Conservation (phyloP, 1,139 yeast genomes). For the Blastobotrys serpentis region DNA sequence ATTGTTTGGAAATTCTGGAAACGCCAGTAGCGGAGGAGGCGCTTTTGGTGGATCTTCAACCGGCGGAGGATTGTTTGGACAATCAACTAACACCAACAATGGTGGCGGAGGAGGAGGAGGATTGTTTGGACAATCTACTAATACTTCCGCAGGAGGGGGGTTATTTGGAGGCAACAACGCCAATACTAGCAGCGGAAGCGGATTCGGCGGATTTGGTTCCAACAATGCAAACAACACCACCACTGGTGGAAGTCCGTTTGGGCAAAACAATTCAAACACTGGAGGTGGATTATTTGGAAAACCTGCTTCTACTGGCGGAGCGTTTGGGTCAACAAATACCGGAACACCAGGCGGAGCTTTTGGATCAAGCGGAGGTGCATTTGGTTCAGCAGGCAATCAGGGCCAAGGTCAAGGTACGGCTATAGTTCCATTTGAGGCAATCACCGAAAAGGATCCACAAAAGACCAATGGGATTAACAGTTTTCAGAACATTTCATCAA, state of each 20-base stretch:
- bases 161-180: slow-evolving; percentile 37
- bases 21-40: slow-evolving; percentile 31
- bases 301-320: slow-evolving; percentile 12
- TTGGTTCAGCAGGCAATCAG: slow-evolving; percentile 32
- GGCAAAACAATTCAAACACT: slow-evolving; percentile 21
- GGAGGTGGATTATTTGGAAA: slow-evolving; percentile 34
- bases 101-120: slow-evolving; percentile 31
- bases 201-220: slow-evolving; percentile 41
- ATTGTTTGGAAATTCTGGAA: slow-evolving; percentile 31
- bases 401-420: slow-evolving; percentile 62
- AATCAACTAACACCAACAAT: slow-evolving; percentile 19
- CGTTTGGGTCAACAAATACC: slow-evolving; percentile 26
- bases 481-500: slow-evolving; percentile 74
- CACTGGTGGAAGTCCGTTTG: slow-evolving; percentile 20
- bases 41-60: slow-evolving; percentile 29
- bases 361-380: no score
- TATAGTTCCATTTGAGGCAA: slow-evolving; percentile 53
- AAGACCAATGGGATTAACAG: slow-evolving; percentile 39
- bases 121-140: slow-evolving; percentile 20
- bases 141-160: slow-evolving; percentile 33
- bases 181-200: slow-evolving; percentile 37
- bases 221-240: slow-evolving; percentile 9
- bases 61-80: slow-evolving; percentile 19
- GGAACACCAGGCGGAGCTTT: slow-evolving; percentile 29
- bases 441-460: slow-evolving; percentile 71